Evolutionary conservation across 768 basidiomycete species (phyloP).

Genomic region (Saitozyma sp.): DNA sequence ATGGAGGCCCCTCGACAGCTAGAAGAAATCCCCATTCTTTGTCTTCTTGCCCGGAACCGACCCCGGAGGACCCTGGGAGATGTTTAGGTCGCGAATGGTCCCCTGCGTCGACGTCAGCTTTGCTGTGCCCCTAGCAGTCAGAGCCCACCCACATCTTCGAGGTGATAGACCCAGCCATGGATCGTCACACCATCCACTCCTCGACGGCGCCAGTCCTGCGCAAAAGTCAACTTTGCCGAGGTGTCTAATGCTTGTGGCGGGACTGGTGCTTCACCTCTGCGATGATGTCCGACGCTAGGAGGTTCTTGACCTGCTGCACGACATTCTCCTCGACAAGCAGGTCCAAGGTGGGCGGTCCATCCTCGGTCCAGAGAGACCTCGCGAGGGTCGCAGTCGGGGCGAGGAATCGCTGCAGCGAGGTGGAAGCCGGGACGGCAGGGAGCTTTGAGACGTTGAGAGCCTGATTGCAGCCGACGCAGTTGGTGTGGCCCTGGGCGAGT

Average conservation of each 20-base stretch:
- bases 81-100: constrained; percentile 42
- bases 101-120: constrained; percentile 19
- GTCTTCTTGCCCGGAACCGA: constrained; percentile 24
- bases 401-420: constrained; percentile 36
- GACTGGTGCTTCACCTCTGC: constrained; percentile 23
- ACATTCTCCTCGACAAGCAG: constrained; percentile 44
- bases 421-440: constrained; percentile 25
- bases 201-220: constrained; percentile 42
- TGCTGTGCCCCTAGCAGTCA: neutral
- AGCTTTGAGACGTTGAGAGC: constrained; percentile 38
- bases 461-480: constrained; percentile 42
- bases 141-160: constrained; percentile 36
- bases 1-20: neutral
- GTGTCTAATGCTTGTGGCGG: neutral
- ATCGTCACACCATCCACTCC: constrained; percentile 38
- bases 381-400: constrained; percentile 32
- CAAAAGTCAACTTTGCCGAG: constrained; percentile 6
- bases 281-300: constrained; percentile 33
- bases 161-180: constrained; percentile 48
- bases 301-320: constrained; percentile 41
- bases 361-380: constrained; percentile 19
- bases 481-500: constrained; percentile 35
- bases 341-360: constrained; percentile 38
- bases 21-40: constrained; percentile 4
- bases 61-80: constrained; percentile 44